Conservation (phyloP, 106 monocot genomes). For the Allium cepa region DNA sequence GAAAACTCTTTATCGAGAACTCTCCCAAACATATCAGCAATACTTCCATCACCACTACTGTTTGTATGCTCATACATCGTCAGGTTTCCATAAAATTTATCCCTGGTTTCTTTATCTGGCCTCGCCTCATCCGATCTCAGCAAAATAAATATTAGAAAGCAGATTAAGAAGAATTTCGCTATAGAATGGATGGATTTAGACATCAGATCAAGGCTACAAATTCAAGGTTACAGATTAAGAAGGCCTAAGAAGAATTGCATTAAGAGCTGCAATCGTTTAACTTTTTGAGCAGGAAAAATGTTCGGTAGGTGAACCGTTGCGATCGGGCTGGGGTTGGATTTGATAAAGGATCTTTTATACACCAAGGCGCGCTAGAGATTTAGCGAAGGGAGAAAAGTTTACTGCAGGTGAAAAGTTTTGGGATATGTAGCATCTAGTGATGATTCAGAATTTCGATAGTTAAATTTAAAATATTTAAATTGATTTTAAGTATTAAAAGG, state of each 20-base stretch:
- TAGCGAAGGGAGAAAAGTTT: too few relatives aligned
- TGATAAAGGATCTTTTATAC: not conserved
- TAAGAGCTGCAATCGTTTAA: too few relatives aligned
- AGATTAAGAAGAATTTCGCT: not conserved
- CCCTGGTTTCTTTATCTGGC: constrained; percentile 85
- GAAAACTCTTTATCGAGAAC: constrained; percentile 98
- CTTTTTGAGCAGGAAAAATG: too few relatives aligned
- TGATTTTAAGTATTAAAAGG: too few relatives aligned
- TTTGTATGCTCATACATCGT: constrained; percentile 12
- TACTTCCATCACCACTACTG: constrained; percentile 48
- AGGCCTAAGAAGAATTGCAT: not conserved
- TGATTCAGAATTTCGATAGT: too few relatives aligned
- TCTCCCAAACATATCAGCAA: constrained; percentile 89
- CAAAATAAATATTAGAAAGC: not conserved
- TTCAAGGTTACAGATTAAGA: not conserved
- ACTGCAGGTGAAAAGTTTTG: too few relatives aligned
- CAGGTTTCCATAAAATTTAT: constrained; percentile 77
- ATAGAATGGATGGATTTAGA: not conserved
- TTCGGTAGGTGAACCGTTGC: not conserved
- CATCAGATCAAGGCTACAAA: not conserved
- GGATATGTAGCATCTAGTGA: too few relatives aligned
- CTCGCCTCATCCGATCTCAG: constrained; percentile 18
- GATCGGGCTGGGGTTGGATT: not conserved
- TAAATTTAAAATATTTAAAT: too few relatives aligned
- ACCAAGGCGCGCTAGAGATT: too few relatives aligned